Evolutionary conservation across 768 basidiomycete genomes (phyloP).

Genomic region (Suillus tomentosus): DNA sequence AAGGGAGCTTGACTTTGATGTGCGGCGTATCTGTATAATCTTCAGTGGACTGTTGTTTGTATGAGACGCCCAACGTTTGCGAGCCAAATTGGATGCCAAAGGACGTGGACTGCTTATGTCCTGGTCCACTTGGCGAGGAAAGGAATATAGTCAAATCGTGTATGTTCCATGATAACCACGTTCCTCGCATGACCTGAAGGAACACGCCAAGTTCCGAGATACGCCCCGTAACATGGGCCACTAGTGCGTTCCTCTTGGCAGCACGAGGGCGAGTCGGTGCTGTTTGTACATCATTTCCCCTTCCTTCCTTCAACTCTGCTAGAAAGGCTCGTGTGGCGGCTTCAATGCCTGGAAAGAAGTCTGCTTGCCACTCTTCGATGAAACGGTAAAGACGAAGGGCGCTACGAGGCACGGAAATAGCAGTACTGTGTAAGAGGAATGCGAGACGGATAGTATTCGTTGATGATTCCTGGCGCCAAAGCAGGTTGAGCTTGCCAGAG

Average conservation of each 20-base stretch:
- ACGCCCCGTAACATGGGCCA: conserved; percentile 54
- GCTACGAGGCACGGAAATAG: conserved; percentile 74
- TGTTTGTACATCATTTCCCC: conserved; percentile 38
- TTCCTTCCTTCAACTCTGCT: conserved; percentile 51
- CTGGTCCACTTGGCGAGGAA: conserved; percentile 38
- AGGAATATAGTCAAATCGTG: conserved; percentile 51
- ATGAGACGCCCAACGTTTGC: conserved; percentile 61
- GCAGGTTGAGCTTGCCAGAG: conserved; percentile 46
- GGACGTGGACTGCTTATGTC: conserved; percentile 37
- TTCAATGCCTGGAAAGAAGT: conserved; percentile 77
- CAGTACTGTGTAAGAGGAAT: conserved; percentile 46
- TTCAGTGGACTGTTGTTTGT: conserved; percentile 38
- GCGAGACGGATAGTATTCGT: conserved; percentile 44
- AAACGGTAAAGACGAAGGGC: conserved; percentile 79
- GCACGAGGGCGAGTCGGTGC: conserved; percentile 31
- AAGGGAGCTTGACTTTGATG: conserved; percentile 67
- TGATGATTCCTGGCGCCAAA: conserved; percentile 48
- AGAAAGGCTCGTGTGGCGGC: conserved; percentile 64
- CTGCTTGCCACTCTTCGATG: conserved; percentile 78
- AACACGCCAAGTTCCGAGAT: conserved; percentile 56
- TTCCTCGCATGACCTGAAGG: conserved; percentile 85
- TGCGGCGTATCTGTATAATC: conserved; percentile 45
- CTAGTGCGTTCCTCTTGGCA: conserved; percentile 16
- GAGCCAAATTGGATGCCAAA: conserved; percentile 71
- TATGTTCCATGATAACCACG: conserved; percentile 80